phyloP scores from a whole-genome alignment of 1,284 basidiomycete genomes.

The Phellopilus nigrolimitatus region DNA sequence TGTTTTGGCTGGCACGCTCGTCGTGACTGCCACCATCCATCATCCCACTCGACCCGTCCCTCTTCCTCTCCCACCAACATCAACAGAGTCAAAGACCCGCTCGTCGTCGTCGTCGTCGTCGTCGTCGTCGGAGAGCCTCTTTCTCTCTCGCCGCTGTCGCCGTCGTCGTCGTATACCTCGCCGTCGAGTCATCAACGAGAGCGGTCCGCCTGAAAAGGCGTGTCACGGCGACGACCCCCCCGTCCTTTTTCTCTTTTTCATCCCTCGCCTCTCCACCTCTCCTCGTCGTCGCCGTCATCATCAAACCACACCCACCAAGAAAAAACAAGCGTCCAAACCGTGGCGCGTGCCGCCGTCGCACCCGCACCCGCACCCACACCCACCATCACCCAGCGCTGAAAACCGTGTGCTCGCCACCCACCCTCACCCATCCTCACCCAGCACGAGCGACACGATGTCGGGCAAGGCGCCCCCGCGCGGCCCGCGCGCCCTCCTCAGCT shows the following conservation, averaged over 20 bases:
- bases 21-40: constrained; percentile 3
- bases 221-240: constrained; percentile 1
- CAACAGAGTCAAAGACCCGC: background rate
- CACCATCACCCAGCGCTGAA: background rate
- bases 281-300: background rate
- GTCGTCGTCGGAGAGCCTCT: background rate
- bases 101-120: background rate
- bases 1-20: too few relatives aligned
- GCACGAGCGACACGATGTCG: constrained; percentile 62
- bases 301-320: background rate
- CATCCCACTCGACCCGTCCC: background rate
- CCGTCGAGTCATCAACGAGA: background rate
- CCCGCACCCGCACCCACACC: background rate
- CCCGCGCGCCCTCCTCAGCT: constrained; percentile 58
- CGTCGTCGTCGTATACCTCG: background rate
- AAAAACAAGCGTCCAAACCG: background rate
- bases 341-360: background rate
- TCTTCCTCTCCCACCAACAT: background rate
- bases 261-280: background rate
- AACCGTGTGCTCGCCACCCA: background rate
- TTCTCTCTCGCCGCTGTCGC: background rate
- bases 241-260: background rate
- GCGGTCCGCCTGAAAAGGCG: background rate
- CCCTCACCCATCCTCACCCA: background rate
- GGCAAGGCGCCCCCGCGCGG: constrained; percentile 71